Percentiles rank a stretch among this genome's conserved stretches.
Evolutionary conservation across 179 eudicot species (phyloP).

Genomic region (Heliamphora ciliata): DNA sequence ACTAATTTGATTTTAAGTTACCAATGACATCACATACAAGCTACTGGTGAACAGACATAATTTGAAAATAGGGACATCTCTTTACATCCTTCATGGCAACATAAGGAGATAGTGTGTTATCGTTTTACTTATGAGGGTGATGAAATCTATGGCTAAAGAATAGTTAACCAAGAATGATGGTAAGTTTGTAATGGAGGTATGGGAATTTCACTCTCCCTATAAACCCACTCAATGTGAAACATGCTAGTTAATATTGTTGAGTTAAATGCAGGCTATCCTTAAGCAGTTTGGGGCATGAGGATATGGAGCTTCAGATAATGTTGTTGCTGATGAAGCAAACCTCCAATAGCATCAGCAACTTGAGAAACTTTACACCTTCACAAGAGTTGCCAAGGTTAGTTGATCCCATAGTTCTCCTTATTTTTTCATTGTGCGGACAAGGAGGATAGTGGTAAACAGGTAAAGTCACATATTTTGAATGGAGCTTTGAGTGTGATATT

Average conservation of each 20-base stretch:
- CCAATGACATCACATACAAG: not conserved
- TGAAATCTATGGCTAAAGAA: not conserved
- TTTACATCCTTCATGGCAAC: constrained; percentile 1
- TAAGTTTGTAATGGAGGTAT: constrained; percentile 36
- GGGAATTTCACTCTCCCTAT: constrained; percentile 19
- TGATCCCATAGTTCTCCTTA: no score
- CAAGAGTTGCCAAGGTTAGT: constrained; percentile 86
- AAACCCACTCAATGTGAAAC: not conserved
- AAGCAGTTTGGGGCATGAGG: constrained; percentile 86
- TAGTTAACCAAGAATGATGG: not conserved
- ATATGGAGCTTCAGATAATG: constrained; percentile 60
- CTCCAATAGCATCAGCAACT: constrained; percentile 82
- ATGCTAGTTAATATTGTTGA: constrained; percentile 29
- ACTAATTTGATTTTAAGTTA: not conserved
- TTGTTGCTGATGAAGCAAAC: constrained; percentile 62
- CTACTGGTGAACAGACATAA: not conserved
- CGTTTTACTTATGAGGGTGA: not conserved
- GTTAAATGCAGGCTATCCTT: constrained; percentile 58
- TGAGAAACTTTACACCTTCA: constrained; percentile 86
- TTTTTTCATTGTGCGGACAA: no score
- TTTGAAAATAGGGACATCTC: not conserved
- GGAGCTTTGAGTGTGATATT: no score
- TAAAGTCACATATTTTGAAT: no score
- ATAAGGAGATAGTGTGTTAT: not conserved
- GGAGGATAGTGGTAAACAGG: no score